Percentiles rank a stretch among this genome's conserved stretches.
These are phyloP conservation scores for Phanerodontia chrysosporium DNA, from an alignment of 768 basidiomycete genomes.

Conservation along the genomic window DNA sequence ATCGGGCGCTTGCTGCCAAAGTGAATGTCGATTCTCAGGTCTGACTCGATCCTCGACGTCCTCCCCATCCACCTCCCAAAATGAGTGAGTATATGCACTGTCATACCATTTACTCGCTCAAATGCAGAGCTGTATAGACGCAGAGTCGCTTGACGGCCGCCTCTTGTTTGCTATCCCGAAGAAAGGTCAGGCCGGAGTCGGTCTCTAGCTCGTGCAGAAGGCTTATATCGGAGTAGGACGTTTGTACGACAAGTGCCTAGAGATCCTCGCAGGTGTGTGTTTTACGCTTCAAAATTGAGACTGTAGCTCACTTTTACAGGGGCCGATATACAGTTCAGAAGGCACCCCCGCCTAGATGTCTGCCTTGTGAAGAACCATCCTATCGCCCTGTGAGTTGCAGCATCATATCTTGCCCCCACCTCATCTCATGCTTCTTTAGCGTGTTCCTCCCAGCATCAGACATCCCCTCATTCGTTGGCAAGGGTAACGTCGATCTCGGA, in stretches of 20 bases:
- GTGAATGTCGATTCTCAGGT: no score
- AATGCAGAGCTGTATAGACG: constrained; percentile 37
- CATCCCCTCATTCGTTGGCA: constrained; percentile 97
- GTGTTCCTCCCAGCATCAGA: constrained; percentile 96
- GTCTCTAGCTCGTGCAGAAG: neutral
- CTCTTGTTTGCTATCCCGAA: constrained; percentile 95
- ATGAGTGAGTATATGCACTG: constrained; percentile 6
- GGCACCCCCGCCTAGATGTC: constrained; percentile 85
- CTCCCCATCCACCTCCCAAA: neutral
- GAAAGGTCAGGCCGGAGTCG: constrained; percentile 64
- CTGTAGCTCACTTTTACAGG: constrained; percentile 24
- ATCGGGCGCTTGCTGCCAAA: no score
- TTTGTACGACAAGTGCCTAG: constrained; percentile 85
- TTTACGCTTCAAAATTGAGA: neutral
- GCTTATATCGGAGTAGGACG: constrained; percentile 41
- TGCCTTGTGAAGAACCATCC: constrained; percentile 91
- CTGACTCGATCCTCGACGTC: neutral
- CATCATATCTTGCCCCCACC: neutral
- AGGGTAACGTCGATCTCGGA: constrained; percentile 93
- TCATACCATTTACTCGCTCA: neutral
- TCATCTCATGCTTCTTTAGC: constrained; percentile 35
- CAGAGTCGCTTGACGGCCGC: constrained; percentile 79
- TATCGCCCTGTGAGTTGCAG: constrained; percentile 77
- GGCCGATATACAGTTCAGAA: constrained; percentile 95
- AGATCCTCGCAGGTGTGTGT: constrained; percentile 71